Percentiles rank a stretch among this genome's conserved stretches.
Conservation (phyloP, 2,329 filamentous ascomycete species). For the Cladosporium cucumerinum region DNA sequence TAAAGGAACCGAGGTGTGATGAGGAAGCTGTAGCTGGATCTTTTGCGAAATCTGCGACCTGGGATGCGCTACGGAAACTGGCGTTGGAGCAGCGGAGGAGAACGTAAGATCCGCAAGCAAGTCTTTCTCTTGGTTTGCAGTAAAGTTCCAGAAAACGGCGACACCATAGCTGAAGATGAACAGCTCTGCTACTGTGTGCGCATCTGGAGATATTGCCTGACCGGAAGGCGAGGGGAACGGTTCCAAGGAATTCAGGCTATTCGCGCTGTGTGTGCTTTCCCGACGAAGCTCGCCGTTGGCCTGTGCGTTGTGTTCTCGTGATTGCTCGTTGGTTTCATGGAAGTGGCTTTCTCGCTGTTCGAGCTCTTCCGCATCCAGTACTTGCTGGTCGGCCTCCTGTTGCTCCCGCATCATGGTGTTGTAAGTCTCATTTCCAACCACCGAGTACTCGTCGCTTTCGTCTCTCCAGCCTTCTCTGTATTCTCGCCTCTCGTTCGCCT, state of each 20-base stretch:
- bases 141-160: slow-evolving; percentile 98
- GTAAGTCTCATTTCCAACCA: slow-evolving; percentile 27
- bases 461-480: slow-evolving; percentile 91
- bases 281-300: slow-evolving; percentile 18
- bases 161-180: slow-evolving; percentile 97
- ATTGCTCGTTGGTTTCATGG: slow-evolving; percentile 14
- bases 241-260: slow-evolving; percentile 26
- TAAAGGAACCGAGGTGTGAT: slow-evolving; percentile 55
- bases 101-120: slow-evolving; percentile 93
- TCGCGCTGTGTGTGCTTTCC: slow-evolving; percentile 32
- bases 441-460: slow-evolving; percentile 64
- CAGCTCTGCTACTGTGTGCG: slow-evolving; percentile 84
- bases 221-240: slow-evolving; percentile 46
- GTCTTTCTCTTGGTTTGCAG: slow-evolving; percentile 91
- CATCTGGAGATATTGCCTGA: slow-evolving; percentile 61
- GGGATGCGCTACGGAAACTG: not conserved
- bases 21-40: slow-evolving; percentile 15
- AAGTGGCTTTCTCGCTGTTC: slow-evolving; percentile 13
- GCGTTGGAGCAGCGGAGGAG: slow-evolving; percentile 43
- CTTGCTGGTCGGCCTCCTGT: slow-evolving; percentile 15
- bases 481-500: slow-evolving; percentile 82
- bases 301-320: slow-evolving; percentile 3
- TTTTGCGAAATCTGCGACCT: slow-evolving; percentile 26
- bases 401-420: slow-evolving; percentile 19
- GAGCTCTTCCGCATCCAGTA: slow-evolving; percentile 14